These are phyloP conservation scores for Capronia epimyces DNA, from an alignment of 2,329 filamentous ascomycete species.

Conservation along the genomic window DNA sequence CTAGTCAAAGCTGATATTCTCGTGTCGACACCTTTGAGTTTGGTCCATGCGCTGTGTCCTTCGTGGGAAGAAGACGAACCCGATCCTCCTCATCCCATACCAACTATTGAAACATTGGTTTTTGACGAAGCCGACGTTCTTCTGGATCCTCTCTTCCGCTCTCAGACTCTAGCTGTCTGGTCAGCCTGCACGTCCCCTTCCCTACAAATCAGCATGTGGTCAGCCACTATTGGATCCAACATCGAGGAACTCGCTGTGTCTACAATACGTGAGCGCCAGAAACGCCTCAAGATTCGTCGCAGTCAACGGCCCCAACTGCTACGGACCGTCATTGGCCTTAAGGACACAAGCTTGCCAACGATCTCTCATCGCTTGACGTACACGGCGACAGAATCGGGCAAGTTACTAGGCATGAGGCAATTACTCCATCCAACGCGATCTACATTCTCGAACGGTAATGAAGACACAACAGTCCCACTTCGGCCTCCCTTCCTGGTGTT, in stretches of 20 bases:
- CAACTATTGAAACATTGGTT: constrained; percentile 67
- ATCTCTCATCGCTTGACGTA: constrained; percentile 85
- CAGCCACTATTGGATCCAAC: constrained; percentile 91
- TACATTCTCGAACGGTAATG: constrained; percentile 44
- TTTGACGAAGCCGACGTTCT: constrained; percentile 95
- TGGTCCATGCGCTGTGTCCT: constrained; percentile 66
- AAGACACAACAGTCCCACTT: constrained; percentile 53
- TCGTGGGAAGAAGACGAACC: constrained; percentile 27
- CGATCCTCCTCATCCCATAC: constrained; percentile 49
- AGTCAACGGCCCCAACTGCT: constrained; percentile 53
- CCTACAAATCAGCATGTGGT: constrained; percentile 82
- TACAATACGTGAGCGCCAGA: constrained; percentile 56
- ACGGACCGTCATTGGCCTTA: constrained; percentile 88
- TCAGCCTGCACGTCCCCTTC: constrained; percentile 63
- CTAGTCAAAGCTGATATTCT: constrained; percentile 70
- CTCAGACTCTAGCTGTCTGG: constrained; percentile 84
- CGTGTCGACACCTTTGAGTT: constrained; percentile 70
- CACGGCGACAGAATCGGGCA: constrained; percentile 86
- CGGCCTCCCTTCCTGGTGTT: constrained; percentile 91
- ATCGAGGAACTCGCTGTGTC: constrained; percentile 72
- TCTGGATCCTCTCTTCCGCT: constrained; percentile 80
- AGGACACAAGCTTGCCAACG: constrained; percentile 91
- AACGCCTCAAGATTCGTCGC: constrained; percentile 35
- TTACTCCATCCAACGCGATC: constrained; percentile 63
- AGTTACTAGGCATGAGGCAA: constrained; percentile 84